Percentiles rank a stretch among this genome's conserved stretches.
Conservation (phyloP, 169 alveolate genomes). For the Cryptosporidium sp. region DNA sequence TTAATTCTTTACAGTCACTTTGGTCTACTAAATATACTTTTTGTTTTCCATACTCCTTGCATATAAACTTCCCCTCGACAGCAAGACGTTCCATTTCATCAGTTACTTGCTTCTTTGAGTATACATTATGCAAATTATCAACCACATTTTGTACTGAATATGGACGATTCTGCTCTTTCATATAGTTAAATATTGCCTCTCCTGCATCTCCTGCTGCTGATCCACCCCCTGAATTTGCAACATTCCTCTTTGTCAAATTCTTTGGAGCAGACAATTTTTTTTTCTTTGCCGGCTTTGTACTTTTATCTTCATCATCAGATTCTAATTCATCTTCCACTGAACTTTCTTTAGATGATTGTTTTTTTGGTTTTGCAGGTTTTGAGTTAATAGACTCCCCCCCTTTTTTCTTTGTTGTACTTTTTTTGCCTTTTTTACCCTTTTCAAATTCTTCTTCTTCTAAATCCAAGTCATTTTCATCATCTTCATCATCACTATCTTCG, state of each 20-base stretch:
- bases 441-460: conserved; percentile 36
- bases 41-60: conserved; percentile 87
- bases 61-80: conserved; percentile 79
- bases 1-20: conserved; percentile 76
- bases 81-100: conserved; percentile 83
- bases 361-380: conserved; percentile 40
- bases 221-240: conserved; percentile 13
- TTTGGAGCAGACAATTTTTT: conserved; percentile 55
- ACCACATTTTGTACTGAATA: conserved; percentile 84
- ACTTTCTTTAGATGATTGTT: conserved; percentile 77
- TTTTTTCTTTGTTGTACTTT: conserved; percentile 32
- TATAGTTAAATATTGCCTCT: conserved; percentile 81
- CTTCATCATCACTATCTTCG: conserved; percentile 7
- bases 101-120: conserved; percentile 81
- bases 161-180: conserved; percentile 86
- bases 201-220: not conserved
- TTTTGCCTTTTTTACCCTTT: conserved; percentile 21
- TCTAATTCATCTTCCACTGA: not conserved
- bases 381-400: conserved; percentile 47
- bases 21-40: conserved; percentile 85
- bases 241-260: conserved; percentile 56
- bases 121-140: conserved; percentile 82
- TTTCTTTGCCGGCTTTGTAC: conserved; percentile 12
- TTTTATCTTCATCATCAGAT: not conserved
- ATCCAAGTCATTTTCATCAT: conserved; percentile 29